Evolutionary conservation across 331 rosid species (phyloP), one percentile per base, ranked within the genome.

Genomic region (Prunus yedoensis): DNA sequence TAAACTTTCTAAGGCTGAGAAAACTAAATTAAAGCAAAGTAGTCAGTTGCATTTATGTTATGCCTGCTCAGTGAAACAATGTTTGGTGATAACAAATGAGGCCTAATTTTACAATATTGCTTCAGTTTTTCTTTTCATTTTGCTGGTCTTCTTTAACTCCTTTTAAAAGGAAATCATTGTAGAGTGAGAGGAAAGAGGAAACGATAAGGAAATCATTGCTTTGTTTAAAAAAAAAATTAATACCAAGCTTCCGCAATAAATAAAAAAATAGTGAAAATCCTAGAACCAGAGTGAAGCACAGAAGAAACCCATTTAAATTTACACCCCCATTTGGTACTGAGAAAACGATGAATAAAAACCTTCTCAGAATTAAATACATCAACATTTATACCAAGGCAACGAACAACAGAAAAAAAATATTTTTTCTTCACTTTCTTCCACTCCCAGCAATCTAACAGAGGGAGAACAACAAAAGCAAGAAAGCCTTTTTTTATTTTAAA

Each of bases 401-500:
- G 5, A 76, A 46, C 15, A 60, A 1, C 23, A 58, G 17, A 71
- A 43, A 21, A 20, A 13, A 9, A 18, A 53, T 18, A n/a, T 32
- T 6, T 4, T 9, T 20, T 53, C 5, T 47, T 16, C 45, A 61
- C 47, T 59, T 23, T 10, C 60, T 60, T 41, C 11, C 53, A 63
- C 81, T 80, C 64, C 59, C 50, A 35, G 68, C 54, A 49, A 38
- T 52, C 84, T 70, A 83, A 51, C 81, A 84, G 74, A 75, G 38
- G 2, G 21, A 71, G 63, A 23, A 47, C 32, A 52, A 46, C 5
- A 76, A 73, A 17, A 66, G 78, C 21, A 61, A 47, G 56, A 66
- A 62, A 72, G 63, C 4, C 14, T 15, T 47, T 63, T 41, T 63
- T 16, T 10, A 17, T 38, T 63, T 35, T 14, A 17, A 8, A 25